Conservation (phyloP, 1,139 yeast genomes). For the Yamadazyma sp. region DNA sequence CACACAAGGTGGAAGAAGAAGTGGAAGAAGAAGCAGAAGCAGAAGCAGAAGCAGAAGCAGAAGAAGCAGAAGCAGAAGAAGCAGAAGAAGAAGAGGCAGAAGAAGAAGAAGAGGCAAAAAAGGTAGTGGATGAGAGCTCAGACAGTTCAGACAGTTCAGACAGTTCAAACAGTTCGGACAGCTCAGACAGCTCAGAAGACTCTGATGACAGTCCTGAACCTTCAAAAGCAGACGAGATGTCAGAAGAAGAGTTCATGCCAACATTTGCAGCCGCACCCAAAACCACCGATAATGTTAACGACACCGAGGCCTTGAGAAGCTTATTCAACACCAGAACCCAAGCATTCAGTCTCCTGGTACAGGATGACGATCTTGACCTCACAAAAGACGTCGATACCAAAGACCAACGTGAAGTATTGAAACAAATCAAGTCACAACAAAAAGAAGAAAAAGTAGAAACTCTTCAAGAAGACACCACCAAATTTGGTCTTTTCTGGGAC, state of each 20-base stretch:
- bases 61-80: slow-evolving; percentile 2
- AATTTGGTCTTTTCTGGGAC: slow-evolving; percentile 70
- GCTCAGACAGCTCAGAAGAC: background rate
- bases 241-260: slow-evolving; percentile 38
- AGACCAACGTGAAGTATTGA: slow-evolving; percentile 28
- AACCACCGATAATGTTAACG: slow-evolving; percentile 16
- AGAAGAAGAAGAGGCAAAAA: slow-evolving; percentile 12
- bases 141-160: background rate
- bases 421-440: slow-evolving; percentile 33
- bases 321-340: slow-evolving; percentile 48
- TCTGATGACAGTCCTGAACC: background rate
- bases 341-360: slow-evolving; percentile 35
- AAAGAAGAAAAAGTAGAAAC: slow-evolving; percentile 14
- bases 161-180: background rate
- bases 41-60: slow-evolving; percentile 6
- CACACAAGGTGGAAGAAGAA: slow-evolving; percentile 20
- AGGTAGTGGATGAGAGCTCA: background rate
- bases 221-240: slow-evolving; percentile 15
- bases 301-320: slow-evolving; percentile 60
- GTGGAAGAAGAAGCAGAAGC: slow-evolving; percentile 3
- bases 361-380: slow-evolving; percentile 39
- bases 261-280: slow-evolving; percentile 36
- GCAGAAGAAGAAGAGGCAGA: background rate
- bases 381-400: slow-evolving; percentile 18
- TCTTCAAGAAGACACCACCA: slow-evolving; percentile 13